Conservation (phyloP, 2,329 filamentous ascomycete species). For the Uncinocarpus reesii region DNA sequence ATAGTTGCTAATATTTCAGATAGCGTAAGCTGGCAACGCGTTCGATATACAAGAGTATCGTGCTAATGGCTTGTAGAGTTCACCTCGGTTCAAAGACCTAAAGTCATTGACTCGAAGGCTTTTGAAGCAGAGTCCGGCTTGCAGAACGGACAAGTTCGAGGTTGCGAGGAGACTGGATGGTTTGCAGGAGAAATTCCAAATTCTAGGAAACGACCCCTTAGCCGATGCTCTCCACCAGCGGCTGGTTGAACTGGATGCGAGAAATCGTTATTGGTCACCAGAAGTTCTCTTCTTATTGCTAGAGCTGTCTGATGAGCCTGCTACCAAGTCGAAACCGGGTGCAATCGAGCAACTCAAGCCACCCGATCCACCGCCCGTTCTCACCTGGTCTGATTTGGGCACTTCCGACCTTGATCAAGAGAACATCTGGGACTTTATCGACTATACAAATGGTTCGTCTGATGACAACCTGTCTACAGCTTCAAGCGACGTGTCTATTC, state of each 20-base stretch:
- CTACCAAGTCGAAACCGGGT: conserved; percentile 55
- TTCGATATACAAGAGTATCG: not conserved
- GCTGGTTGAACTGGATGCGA: conserved; percentile 48
- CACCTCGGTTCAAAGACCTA: conserved; percentile 22
- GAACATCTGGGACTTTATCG: conserved; percentile 34
- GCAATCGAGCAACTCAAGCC: conserved; percentile 50
- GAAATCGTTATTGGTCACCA: conserved; percentile 57
- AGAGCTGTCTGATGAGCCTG: conserved; percentile 69
- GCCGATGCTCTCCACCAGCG: conserved; percentile 57
- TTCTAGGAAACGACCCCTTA: conserved; percentile 68
- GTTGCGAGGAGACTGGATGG: conserved; percentile 56
- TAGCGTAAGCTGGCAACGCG: conserved; percentile 37
- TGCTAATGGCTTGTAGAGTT: conserved; percentile 21
- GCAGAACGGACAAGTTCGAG: conserved; percentile 66
- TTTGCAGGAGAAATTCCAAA: conserved; percentile 74
- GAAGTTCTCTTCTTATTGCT: conserved; percentile 71
- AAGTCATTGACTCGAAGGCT: conserved; percentile 27
- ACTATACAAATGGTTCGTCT: conserved; percentile 32
- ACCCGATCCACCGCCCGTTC: conserved; percentile 36
- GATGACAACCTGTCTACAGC: conserved; percentile 31
- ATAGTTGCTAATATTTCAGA: conserved; percentile 48
- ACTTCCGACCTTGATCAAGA: conserved; percentile 55
- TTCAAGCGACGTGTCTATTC: conserved; percentile 26
- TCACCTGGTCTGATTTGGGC: conserved; percentile 73
- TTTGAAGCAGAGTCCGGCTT: conserved; percentile 39